Conservation (phyloP, 2,329 filamentous ascomycete species). For the Aspergillus costaricaensis region DNA sequence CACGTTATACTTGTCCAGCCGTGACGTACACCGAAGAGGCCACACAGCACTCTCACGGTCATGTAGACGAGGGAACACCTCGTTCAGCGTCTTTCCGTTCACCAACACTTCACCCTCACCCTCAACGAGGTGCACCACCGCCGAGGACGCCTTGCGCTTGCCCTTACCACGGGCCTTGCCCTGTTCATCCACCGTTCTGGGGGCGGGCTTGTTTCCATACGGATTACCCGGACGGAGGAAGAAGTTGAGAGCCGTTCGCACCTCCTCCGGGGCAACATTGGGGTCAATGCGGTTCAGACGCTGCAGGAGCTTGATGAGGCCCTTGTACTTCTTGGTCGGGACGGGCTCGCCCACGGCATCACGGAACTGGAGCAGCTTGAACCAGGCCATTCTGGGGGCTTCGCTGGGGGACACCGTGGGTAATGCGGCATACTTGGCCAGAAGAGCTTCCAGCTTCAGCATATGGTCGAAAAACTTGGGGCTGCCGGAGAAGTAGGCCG, state of each 20-base stretch:
- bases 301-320: constrained; percentile 73
- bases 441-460: constrained; percentile 70
- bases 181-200: constrained; percentile 68
- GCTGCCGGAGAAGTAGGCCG: constrained; percentile 91
- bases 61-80: constrained; percentile 83
- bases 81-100: constrained; percentile 82
- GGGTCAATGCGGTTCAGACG: constrained; percentile 85
- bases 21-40: constrained; percentile 78
- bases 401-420: constrained; percentile 68
- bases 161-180: constrained; percentile 81
- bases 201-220: constrained; percentile 63
- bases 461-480: constrained; percentile 84
- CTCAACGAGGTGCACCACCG: constrained; percentile 85
- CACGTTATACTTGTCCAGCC: constrained; percentile 95
- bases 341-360: constrained; percentile 70
- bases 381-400: constrained; percentile 76
- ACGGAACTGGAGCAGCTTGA: constrained; percentile 74
- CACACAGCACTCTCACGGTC: constrained; percentile 93
- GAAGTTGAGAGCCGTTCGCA: constrained; percentile 63
- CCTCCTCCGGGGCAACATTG: constrained; percentile 69
- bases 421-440: constrained; percentile 71
- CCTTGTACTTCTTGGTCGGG: constrained; percentile 74
- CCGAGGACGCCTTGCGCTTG: constrained; percentile 82
- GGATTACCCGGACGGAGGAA: constrained; percentile 78
- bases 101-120: constrained; percentile 86